Evolutionary conservation across 2,329 filamentous ascomycete genomes (phyloP).

Genomic region (Capronia epimyces): DNA sequence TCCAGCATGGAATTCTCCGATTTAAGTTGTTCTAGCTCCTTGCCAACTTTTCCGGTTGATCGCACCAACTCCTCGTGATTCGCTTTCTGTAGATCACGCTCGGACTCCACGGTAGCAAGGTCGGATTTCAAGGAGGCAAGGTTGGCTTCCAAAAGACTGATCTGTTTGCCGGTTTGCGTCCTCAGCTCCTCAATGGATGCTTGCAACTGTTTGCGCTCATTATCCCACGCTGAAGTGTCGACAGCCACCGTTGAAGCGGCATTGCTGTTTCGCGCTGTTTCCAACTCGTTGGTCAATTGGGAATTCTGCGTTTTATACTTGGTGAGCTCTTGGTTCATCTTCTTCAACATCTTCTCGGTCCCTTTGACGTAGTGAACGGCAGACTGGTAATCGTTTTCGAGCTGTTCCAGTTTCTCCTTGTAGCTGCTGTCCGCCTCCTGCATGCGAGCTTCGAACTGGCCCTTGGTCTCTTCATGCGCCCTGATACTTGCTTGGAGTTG

Average conservation of each 20-base stretch:
- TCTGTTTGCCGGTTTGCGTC: constrained; percentile 60
- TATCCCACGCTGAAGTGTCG: constrained; percentile 62
- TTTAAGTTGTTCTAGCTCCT: constrained; percentile 74
- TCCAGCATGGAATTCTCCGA: constrained; percentile 77
- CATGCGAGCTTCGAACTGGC: constrained; percentile 68
- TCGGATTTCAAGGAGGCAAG: constrained; percentile 65
- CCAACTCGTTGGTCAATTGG: constrained; percentile 76
- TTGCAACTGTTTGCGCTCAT: constrained; percentile 63
- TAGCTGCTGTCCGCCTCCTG: constrained; percentile 85
- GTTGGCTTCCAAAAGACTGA: constrained; percentile 64
- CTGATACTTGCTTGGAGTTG: constrained; percentile 72
- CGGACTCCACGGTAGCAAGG: constrained; percentile 58
- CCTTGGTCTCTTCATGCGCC: constrained; percentile 79
- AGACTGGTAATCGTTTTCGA: constrained; percentile 96
- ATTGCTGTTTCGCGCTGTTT: constrained; percentile 55
- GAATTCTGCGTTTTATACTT: constrained; percentile 84
- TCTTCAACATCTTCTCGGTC: constrained; percentile 97
- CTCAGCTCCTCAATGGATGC: constrained; percentile 65
- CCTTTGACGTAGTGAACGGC: constrained; percentile 97
- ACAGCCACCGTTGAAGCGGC: constrained; percentile 34
- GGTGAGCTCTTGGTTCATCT: constrained; percentile 94
- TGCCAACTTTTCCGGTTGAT: constrained; percentile 51
- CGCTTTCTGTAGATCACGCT: constrained; percentile 62
- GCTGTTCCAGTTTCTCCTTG: constrained; percentile 84
- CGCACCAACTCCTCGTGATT: constrained; percentile 56